Evolutionary conservation across 2,329 filamentous ascomycete species (phyloP).

Genomic region (Aureobasidium sp.): DNA sequence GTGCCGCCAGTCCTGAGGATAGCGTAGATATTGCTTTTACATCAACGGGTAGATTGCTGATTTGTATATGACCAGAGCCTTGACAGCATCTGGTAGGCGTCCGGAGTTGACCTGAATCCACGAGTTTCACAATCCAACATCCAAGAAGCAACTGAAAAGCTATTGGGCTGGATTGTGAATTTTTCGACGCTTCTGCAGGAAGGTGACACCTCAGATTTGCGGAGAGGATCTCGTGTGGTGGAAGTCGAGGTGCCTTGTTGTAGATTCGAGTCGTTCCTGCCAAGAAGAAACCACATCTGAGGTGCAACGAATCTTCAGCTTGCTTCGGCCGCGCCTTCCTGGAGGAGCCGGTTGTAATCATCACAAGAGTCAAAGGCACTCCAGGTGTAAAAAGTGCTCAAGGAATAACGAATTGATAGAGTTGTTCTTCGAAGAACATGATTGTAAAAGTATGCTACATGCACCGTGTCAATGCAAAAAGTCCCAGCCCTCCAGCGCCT

Average conservation of each 20-base stretch:
- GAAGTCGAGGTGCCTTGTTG: no score
- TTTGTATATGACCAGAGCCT: neutral
- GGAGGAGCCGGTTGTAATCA: no score
- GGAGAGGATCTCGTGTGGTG: no score
- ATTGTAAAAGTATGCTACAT: no score
- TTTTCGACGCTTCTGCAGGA: neutral
- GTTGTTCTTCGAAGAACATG: no score
- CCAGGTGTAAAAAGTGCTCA: no score
- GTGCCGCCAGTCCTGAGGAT: neutral
- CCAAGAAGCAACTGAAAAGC: neutral
- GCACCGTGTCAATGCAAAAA: neutral
- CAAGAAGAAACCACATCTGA: no score
- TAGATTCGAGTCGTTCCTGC: no score
- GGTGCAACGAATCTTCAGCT: no score
- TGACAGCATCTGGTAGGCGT: neutral
- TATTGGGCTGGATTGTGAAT: neutral
- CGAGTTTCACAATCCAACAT: neutral
- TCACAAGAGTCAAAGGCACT: no score
- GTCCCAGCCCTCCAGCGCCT: slow-evolving; percentile 19
- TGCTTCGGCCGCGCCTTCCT: no score
- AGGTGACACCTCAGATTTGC: neutral
- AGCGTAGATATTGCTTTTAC: neutral
- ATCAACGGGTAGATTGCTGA: neutral
- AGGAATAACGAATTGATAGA: no score
- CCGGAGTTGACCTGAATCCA: neutral